phyloP scores from a whole-genome alignment of 2,329 filamentous ascomycete genomes.

The Xylariaceae sp. region DNA sequence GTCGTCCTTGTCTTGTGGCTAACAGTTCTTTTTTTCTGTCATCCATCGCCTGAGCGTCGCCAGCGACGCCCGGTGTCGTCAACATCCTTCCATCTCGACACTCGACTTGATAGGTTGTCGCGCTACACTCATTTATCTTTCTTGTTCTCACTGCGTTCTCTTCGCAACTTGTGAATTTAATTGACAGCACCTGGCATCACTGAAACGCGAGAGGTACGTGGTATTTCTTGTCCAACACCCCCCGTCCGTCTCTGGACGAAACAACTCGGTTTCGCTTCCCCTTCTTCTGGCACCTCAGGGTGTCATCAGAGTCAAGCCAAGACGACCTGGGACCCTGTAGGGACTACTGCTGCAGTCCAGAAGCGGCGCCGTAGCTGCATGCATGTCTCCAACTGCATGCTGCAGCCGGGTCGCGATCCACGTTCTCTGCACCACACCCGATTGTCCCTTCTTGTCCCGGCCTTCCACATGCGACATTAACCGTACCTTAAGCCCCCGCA shows the following conservation, averaged over 20 bases:
- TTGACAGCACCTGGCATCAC: background rate
- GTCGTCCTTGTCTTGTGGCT: slow-evolving; percentile 16
- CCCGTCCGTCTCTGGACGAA: slow-evolving; percentile 21
- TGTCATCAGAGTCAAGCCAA: slow-evolving; percentile 20
- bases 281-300: slow-evolving; percentile 20
- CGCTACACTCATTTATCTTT: background rate
- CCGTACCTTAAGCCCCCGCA: slow-evolving; percentile 2
- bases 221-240: slow-evolving; percentile 31
- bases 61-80: no score
- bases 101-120: background rate
- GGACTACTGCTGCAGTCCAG: slow-evolving; percentile 8
- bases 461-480: slow-evolving; percentile 4
- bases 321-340: slow-evolving; percentile 8
- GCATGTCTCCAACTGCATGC: slow-evolving; percentile 10
- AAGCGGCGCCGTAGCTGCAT: slow-evolving; percentile 12
- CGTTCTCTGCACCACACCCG: slow-evolving; percentile 2
- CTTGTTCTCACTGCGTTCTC: background rate
- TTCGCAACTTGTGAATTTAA: background rate
- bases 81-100: background rate
- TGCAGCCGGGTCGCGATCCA: slow-evolving; percentile 8
- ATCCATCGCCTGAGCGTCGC: no score
- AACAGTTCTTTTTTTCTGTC: slow-evolving; percentile 7
- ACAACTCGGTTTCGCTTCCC: slow-evolving; percentile 25
- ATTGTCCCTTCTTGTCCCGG: slow-evolving; percentile 5
- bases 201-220: slow-evolving; percentile 43